Evolutionary conservation across 805 yeast genomes (phyloP), one percentile per base, ranked within the genome.

Genomic region (Kurtzmaniella cleridarum): DNA sequence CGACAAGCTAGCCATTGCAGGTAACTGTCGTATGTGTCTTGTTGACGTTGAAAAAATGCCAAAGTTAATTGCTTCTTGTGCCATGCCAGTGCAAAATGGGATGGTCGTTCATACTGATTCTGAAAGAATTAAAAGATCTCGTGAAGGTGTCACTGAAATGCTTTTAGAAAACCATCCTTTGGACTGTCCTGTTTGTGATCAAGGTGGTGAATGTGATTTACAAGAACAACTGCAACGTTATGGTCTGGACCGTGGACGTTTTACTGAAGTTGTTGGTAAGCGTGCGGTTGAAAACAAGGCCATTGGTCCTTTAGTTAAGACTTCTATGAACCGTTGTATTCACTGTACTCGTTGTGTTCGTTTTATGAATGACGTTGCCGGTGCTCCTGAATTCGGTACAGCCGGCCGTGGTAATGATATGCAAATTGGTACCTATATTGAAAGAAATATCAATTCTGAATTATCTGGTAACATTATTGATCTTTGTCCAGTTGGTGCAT

Each of bases 171-270:
- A 87, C 71, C 95, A 86, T 69, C 95, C 95, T 16, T 73, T 86
- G 57, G 95, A 87, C 68, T 86, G 95, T 66, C 95, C 95, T 17
- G 83, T 86, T 40, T 86, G 95, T 64, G 95, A 86, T 66, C 95
- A 86, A 66, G 95, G 95, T 65, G 95, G 95, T 48, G 95, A 86
- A 63, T 86, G 95, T 71, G 95, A 86, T 60, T 74, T 86, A 51
- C 95, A 87, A 68, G 95, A 87, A 58, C 95, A 86, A 69, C 72
- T 87, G 14, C 68, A 81, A 57, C 76, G 93, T 59, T 84, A 84
- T 57, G 95, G 95, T 43, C 66, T 84, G 38, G 95, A 86, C 64
- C 76, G 95, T 47, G 95, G 95, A 49, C 77, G 95, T 60, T 87
- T 83, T 68, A 64, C 73, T 45, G 95, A 86, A 62, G 76, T 85